Percentiles rank a stretch among this genome's conserved stretches.
Conservation (phyloP, 176 grass and related monocot species). For the Musa itinerans region DNA sequence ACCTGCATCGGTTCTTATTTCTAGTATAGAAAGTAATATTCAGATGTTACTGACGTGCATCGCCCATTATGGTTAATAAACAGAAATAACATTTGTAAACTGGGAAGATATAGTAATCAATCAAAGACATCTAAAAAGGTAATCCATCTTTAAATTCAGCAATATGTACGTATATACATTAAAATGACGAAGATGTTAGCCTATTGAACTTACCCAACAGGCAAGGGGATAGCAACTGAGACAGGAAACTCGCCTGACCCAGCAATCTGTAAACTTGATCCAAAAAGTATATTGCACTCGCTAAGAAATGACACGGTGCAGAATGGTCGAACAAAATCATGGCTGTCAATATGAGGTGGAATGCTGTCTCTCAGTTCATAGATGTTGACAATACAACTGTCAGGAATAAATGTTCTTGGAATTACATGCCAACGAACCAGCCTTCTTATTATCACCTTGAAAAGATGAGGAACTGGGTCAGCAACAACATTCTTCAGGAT, state of each 20-base stretch:
- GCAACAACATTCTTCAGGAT: conserved; percentile 41
- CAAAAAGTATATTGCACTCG: conserved; percentile 66
- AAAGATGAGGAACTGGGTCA: conserved; percentile 52
- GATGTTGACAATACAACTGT: conserved; percentile 90
- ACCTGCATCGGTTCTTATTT: neutral
- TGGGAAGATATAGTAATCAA: too few species aligned
- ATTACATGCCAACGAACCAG: conserved; percentile 64
- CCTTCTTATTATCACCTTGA: conserved; percentile 49
- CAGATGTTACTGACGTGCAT: too few species aligned
- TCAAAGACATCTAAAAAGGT: neutral
- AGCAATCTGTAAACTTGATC: conserved; percentile 39
- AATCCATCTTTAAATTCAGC: neutral
- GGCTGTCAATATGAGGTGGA: conserved; percentile 83
- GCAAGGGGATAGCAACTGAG: conserved; percentile 38
- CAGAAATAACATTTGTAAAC: too few species aligned
- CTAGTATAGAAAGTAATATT: too few species aligned
- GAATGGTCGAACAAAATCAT: conserved; percentile 78
- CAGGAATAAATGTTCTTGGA: conserved; percentile 50
- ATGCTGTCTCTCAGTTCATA: conserved; percentile 83
- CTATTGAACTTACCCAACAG: conserved; percentile 48
- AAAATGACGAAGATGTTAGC: conserved; percentile 5
- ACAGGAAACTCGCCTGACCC: conserved; percentile 57
- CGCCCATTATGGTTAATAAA: too few species aligned
- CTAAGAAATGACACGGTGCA: conserved; percentile 89
- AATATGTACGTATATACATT: neutral